Conservation (phyloP, 768 basidiomycete species). For the Leucosporidium yakuticum region DNA sequence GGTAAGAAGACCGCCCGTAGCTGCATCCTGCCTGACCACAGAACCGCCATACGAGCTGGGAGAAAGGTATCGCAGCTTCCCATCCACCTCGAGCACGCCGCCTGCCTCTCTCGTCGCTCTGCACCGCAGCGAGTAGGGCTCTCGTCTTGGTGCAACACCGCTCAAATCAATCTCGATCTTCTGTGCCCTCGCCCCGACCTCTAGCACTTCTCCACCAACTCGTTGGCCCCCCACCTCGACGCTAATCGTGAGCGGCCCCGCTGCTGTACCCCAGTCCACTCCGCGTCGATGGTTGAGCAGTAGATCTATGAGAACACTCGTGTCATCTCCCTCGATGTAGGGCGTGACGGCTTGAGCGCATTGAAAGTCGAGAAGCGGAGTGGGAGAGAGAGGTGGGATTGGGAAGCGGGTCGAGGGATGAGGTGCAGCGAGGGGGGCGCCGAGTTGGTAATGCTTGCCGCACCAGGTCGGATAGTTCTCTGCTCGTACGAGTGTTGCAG, state of each 20-base stretch:
- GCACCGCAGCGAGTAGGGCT: background rate
- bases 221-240: background rate
- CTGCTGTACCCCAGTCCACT: background rate
- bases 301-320: background rate
- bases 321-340: background rate
- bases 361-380: constrained; percentile 3
- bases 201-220: background rate
- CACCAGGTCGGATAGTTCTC: background rate
- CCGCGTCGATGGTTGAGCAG: background rate
- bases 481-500: background rate
- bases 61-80: background rate
- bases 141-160: background rate
- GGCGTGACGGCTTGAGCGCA: constrained; percentile 3
- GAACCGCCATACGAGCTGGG: background rate
- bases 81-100: background rate
- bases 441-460: constrained; percentile 5
- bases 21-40: background rate
- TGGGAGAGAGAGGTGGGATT: background rate
- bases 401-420: background rate
- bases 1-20: background rate
- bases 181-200: background rate
- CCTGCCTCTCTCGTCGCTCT: background rate
- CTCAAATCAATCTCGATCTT: background rate
- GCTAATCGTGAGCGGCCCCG: background rate
- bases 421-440: background rate